Evolutionary conservation across 2,329 filamentous ascomycete species (phyloP).

Genomic region (Cladophialophora bantiana): DNA sequence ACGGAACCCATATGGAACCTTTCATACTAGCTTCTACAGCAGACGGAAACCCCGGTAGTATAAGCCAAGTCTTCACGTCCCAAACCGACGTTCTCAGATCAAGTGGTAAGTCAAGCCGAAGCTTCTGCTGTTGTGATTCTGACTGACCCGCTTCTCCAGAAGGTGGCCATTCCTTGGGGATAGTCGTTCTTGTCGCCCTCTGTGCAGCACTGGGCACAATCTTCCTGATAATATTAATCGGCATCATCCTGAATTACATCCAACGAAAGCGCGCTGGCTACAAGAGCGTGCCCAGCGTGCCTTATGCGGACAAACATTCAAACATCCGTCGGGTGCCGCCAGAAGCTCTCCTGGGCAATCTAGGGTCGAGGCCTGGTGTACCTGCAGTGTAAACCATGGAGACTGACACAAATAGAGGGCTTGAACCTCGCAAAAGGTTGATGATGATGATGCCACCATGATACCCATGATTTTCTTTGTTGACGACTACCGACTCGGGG

Average conservation of each 20-base stretch:
- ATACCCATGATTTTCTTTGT: constrained; percentile 32
- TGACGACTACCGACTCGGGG: constrained; percentile 1
- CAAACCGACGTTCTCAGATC: constrained; percentile 76
- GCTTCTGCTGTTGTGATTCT: constrained; percentile 2
- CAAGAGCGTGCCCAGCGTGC: constrained; percentile 52
- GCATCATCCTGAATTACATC: constrained; percentile 56
- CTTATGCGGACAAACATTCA: constrained; percentile 54
- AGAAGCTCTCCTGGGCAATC: constrained; percentile 52
- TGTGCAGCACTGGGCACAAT: constrained; percentile 57
- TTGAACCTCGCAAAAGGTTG: not conserved
- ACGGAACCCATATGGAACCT: constrained; percentile 78
- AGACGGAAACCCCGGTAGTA: constrained; percentile 71
- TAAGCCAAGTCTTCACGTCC: constrained; percentile 84
- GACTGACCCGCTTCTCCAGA: constrained; percentile 40
- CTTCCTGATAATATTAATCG: constrained; percentile 56
- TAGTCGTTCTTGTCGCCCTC: constrained; percentile 55
- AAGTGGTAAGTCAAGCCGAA: constrained; percentile 59
- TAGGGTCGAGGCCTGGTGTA: constrained; percentile 30
- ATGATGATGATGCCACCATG: constrained; percentile 35
- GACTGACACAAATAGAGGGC: not conserved
- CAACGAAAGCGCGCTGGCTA: constrained; percentile 57
- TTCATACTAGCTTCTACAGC: constrained; percentile 78
- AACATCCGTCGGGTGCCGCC: constrained; percentile 56
- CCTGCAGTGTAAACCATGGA: constrained; percentile 29
- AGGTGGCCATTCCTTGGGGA: constrained; percentile 52